Conservation (phyloP, 306 rosid genomes). For the Pterocarpus macrocarpus region DNA sequence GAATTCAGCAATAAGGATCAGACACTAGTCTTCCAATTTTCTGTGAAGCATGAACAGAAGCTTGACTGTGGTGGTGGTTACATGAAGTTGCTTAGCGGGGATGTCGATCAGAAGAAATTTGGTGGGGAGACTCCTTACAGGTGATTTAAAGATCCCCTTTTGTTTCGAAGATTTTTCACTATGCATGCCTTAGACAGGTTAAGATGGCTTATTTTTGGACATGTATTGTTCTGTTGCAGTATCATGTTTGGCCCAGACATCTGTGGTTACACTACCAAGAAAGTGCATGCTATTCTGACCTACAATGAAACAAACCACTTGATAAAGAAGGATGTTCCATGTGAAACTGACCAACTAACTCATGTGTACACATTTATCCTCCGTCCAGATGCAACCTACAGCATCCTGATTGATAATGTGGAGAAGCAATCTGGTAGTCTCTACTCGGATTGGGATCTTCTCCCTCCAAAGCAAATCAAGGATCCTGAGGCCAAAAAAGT, state of each 20-base stretch:
- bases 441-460: conserved; percentile 93
- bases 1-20: conserved; percentile 95
- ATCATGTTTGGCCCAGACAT: conserved; percentile 99
- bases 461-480: conserved; percentile 92
- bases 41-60: conserved; percentile 98
- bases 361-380: conserved; percentile 93
- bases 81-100: conserved; percentile 91
- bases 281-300: conserved; percentile 91
- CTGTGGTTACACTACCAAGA: conserved; percentile 98
- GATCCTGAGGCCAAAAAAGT: conserved; percentile 96
- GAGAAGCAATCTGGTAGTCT: conserved; percentile 98
- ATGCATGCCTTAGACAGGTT: not conserved
- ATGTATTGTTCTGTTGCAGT: conserved; percentile 59
- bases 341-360: conserved; percentile 96
- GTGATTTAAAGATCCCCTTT: conserved; percentile 49
- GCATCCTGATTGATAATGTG: conserved; percentile 87
- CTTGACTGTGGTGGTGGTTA: conserved; percentile 99
- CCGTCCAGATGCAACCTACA: conserved; percentile 97
- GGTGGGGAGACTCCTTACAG: conserved; percentile 99
- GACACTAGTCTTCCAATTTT: conserved; percentile 87
- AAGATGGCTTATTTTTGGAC: conserved; percentile 36
- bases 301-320: conserved; percentile 84
- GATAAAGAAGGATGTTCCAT: conserved; percentile 99
- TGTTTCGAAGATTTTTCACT: not conserved
- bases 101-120: conserved; percentile 94